These are phyloP conservation scores for Bipolaris bicolor DNA, from an alignment of 2,329 filamentous ascomycete genomes.

Conservation along the genomic window DNA sequence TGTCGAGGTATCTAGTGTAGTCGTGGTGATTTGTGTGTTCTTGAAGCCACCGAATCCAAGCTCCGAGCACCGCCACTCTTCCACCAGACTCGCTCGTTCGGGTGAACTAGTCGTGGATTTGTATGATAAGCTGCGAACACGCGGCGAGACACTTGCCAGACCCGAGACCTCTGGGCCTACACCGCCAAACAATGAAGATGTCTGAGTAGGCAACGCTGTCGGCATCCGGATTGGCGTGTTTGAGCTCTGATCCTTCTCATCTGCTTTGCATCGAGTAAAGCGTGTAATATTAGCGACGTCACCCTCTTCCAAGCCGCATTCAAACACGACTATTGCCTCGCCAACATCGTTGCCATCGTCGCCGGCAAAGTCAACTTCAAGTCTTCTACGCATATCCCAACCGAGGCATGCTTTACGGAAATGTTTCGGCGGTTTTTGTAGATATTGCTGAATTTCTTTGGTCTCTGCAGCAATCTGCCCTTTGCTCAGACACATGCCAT, in stretches of 20 bases:
- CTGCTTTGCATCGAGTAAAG: slow-evolving; percentile 61
- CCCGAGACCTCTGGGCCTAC: slow-evolving; percentile 40
- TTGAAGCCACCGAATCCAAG: slow-evolving; percentile 67
- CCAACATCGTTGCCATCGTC: slow-evolving; percentile 78
- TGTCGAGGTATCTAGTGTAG: slow-evolving; percentile 74
- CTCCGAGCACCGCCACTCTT: slow-evolving; percentile 71
- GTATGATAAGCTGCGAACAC: slow-evolving; percentile 40
- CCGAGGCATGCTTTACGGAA: slow-evolving; percentile 79
- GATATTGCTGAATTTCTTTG: slow-evolving; percentile 77
- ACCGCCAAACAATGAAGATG: slow-evolving; percentile 60
- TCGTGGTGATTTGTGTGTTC: slow-evolving; percentile 69
- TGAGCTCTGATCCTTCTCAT: slow-evolving; percentile 35
- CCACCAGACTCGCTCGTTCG: slow-evolving; percentile 48
- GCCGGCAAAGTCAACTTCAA: slow-evolving; percentile 88
- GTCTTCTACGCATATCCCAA: slow-evolving; percentile 88
- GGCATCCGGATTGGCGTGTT: slow-evolving; percentile 23
- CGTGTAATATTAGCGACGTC: slow-evolving; percentile 60
- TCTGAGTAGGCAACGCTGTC: slow-evolving; percentile 24
- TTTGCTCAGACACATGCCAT: slow-evolving; percentile 72
- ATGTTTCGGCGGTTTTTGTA: slow-evolving; percentile 74
- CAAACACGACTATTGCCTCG: slow-evolving; percentile 76
- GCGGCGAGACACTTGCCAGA: slow-evolving; percentile 20
- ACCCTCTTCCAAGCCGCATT: slow-evolving; percentile 71
- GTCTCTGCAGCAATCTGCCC: slow-evolving; percentile 78
- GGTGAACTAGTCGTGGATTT: slow-evolving; percentile 48